Evolutionary conservation across 2,329 filamentous ascomycete genomes (phyloP), one percentile per base, ranked within the genome.

Genomic region (Aspergillus sp.): DNA sequence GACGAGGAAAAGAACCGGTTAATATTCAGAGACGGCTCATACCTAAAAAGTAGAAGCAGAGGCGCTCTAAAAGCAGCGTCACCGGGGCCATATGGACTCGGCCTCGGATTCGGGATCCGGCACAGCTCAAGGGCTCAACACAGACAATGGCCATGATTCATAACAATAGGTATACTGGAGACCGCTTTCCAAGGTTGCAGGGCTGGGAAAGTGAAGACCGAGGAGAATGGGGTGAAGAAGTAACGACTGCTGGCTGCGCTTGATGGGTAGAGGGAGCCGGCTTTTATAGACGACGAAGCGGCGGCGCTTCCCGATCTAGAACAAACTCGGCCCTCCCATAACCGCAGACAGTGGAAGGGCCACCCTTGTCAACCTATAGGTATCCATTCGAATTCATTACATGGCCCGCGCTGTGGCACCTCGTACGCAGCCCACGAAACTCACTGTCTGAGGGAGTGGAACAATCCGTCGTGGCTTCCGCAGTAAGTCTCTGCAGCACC

Each of bases 261-360:
- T 45, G 43, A 45, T 45, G 43, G 26, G 43, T 45, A 45, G 43
- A 45, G 22, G 43, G 43, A 45, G 43, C 43, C 16, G 22, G 43
- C 38, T 45, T 45, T 45, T 45, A 45, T 45, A 45, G 43, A 45
- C 22, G 22, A 45, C 43, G 26, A 45, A 30, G 43, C 43, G 24
- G 43, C 43, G 43, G 43, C 43, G 43, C 43, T 45, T 30, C 43
- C 43, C 20, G 43, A 30, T 45, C 30, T 45, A 45, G 43, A 45
- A 45, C 26, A 32, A 9, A 7, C 30, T 30, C 43, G 30, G n/a
- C 20, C 43, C 30, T 20, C 43, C 22, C 22, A 45, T 45, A 30
- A 47, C 32, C 45, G 45, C 45, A 36, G 45, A 36, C 26, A 14
- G 16, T 47, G 45, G 45, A 47, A 35, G 16, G 45, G 45, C 16